Base-by-base conservation (phyloP, 2,329 filamentous ascomycete species). In the Apiospora hydei region DNA sequence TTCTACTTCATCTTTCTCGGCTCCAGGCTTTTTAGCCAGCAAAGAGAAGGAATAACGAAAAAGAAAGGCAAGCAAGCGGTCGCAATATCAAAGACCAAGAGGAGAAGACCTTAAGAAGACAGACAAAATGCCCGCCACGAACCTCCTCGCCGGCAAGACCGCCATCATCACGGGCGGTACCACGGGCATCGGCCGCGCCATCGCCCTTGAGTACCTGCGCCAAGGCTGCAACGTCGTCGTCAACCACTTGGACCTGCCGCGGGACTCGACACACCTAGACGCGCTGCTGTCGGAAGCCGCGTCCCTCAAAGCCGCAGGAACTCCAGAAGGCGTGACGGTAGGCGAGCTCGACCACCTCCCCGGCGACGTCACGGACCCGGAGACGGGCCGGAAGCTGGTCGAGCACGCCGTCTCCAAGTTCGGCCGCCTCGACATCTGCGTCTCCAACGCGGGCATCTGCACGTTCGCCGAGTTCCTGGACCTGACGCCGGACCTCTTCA, bases 391-490 rank as follows among this genome's bases (percentile, higher is more conserved):
- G 61, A 84, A 87, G 41, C 87, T 98, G 34, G 91, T 98, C 7
- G 83, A 85, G 16, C 86, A 87, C 75, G 91, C 92, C 0, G 91
- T 95, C 0, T 81, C 87, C 72, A 83, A 84, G 72, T 92, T 90
- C 80, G 85, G 83, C 0, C 85, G 90, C 4, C 83, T 95, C 46
- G 92, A 94, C 82, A 85, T 97, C 8, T 96, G 96, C 82, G 93
- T 98, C 41, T 94, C 91, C 81, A 98, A 98, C 84, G 95, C 95
- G 4, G 95, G 95, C 8, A 89, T 98, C 72, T 98, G 94, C 85
- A 89, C 93, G 75, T 98, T 98, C 82, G 92, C 92, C 72, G 93
- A 97, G 76, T 97, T 98, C 79, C 83, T 98, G 34, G 90, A 92
- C 26, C 88, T 97, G 61, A 86, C 90, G 13, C 88, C 90, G 1